Evolutionary conservation across 1,139 yeast species (phyloP).

Genomic region (Geotrichum siamense): DNA sequence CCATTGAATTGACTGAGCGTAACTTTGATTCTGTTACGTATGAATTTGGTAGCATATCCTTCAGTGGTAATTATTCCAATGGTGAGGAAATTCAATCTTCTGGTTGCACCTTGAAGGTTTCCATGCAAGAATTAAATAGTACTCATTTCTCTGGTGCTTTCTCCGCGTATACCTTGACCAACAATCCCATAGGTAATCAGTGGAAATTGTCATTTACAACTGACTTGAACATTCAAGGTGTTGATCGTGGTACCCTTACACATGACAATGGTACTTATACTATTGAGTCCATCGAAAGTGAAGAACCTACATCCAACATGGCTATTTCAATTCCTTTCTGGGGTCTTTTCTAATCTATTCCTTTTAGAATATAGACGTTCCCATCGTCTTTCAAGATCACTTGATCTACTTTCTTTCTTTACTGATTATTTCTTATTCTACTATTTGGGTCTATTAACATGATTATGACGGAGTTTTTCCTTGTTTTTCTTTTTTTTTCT

Average conservation of each 20-base stretch:
- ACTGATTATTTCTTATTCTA: constrained; percentile 1
- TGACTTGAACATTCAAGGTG: constrained; percentile 9
- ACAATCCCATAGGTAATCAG: constrained; percentile 13
- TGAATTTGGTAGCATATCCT: no score
- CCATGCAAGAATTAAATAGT: constrained; percentile 13
- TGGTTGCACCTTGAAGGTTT: constrained; percentile 13
- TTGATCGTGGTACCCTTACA: constrained; percentile 14
- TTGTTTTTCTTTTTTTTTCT: no score
- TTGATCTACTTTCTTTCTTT: no score
- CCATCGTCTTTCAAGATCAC: neutral
- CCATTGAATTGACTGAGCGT: no score
- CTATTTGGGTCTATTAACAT: no score
- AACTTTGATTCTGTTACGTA: no score
- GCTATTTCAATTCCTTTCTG: constrained; percentile 17
- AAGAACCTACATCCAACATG: constrained; percentile 17
- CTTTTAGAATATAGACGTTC: neutral
- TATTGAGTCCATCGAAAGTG: constrained; percentile 9
- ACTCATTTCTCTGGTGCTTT: constrained; percentile 14
- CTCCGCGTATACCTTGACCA: constrained; percentile 14
- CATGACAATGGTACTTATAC: constrained; percentile 5
- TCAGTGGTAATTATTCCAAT: no score
- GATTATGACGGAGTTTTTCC: no score
- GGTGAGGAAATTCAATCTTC: no score
- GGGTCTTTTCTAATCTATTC: constrained; percentile 5
- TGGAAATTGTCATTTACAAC: constrained; percentile 15